Evolutionary conservation across 495 filamentous ascomycete genomes (phyloP), one percentile per base, ranked within the genome.

Genomic region (Neurospora intermedia): DNA sequence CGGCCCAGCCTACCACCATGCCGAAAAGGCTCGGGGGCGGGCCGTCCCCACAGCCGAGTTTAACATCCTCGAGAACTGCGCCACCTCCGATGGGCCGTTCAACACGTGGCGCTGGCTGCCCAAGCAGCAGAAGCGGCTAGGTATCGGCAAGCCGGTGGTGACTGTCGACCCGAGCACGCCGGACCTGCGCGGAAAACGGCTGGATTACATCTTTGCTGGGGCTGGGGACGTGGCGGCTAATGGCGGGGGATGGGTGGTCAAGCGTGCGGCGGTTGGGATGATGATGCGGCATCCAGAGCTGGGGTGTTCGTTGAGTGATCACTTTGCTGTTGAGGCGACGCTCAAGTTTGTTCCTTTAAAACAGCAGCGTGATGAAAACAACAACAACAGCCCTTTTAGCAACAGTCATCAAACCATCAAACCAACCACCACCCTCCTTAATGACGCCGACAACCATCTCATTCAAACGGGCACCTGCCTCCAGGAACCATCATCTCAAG

Each of bases 41-140:
- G 85, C 86, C 4, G 78, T 87, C 45, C 93, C 94, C 0, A 90
- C 87, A 3, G 94, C 91, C 1, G 86, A 89, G 71, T 91, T 88
- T 80, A 97, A 97, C 79, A 80, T 98, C 23, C 76, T 78, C 7
- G 88, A 90, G 69, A 95, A 97, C 76, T 96, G 96, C 3, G 89
- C 92, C 6, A 96, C 96, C 0, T 97, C 94, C 77, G 93, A 98
- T 77, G 89, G 89, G 69, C 87, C 87, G 9, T 88, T 91, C 75
- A 98, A 98, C 83, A 97, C 95, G 1, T 99, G 96, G 96, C 86
- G 94, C 35, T 98, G 96, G 96, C 81, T 89, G 35, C 88, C 92
- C 78, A 79, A 81, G 43, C 82, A 87, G 74, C 87, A 88, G 73
- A 85, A 83, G 69, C 89, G 89, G 71, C 83, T 94, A 0, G 78